A percentile compares a stretch with the other conserved stretches of the same genome.
Conservation (phyloP, 352 stramenopile genomes). For the Globisporangium okanoganense region DNA sequence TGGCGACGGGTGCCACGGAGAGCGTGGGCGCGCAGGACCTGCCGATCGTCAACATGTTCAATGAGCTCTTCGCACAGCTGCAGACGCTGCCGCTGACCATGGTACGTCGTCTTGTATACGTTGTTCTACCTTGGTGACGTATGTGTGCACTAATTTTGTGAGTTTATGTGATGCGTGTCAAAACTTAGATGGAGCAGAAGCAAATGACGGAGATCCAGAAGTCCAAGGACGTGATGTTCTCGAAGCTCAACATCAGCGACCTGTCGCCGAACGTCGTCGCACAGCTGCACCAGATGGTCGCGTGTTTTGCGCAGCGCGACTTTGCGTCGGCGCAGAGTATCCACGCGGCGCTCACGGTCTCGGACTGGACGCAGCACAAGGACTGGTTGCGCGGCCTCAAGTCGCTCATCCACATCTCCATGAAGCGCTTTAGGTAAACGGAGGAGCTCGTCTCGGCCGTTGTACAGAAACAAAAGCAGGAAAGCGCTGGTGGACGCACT, state of each 20-base stretch:
- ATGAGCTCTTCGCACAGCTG: slow-evolving; percentile 73
- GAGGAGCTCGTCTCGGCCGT: neutral
- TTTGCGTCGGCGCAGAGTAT: slow-evolving; percentile 78
- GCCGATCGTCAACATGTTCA: slow-evolving; percentile 76
- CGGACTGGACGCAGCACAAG: slow-evolving; percentile 96
- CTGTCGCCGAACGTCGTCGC: slow-evolving; percentile 67
- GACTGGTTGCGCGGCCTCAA: slow-evolving; percentile 98
- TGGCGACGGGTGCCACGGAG: slow-evolving; percentile 62
- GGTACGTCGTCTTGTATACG: slow-evolving; percentile 34
- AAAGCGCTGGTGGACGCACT: neutral
- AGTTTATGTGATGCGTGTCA: slow-evolving; percentile 9
- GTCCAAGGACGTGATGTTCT: slow-evolving; percentile 84
- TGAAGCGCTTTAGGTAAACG: slow-evolving; percentile 87
- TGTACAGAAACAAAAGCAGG: neutral
- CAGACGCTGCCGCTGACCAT: slow-evolving; percentile 74
- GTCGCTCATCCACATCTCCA: slow-evolving; percentile 93
- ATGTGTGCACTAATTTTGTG: slow-evolving; percentile 5
- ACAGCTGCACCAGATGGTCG: slow-evolving; percentile 77
- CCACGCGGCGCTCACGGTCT: slow-evolving; percentile 90
- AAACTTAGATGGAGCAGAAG: slow-evolving; percentile 83
- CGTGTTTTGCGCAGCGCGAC: slow-evolving; percentile 71
- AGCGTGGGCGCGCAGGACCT: slow-evolving; percentile 72
- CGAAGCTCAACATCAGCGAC: slow-evolving; percentile 81
- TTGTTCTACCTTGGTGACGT: neutral
- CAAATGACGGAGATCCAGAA: slow-evolving; percentile 84